phyloP scores from a whole-genome alignment of 2,329 filamentous ascomycete genomes.

The Exophiala phaeomuriformis region DNA sequence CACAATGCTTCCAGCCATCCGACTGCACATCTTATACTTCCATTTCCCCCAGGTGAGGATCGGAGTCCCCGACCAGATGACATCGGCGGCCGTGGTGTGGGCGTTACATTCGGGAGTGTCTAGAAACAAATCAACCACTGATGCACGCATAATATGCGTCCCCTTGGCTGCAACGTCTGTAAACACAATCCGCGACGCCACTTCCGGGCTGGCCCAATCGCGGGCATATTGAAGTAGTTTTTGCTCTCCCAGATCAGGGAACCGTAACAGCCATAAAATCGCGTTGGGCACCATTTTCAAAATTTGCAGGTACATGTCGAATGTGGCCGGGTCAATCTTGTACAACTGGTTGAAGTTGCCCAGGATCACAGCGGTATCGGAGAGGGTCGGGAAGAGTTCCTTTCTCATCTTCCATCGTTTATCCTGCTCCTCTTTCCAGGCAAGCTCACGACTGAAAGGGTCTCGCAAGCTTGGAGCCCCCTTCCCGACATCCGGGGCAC shows the following conservation, averaged over 20 bases:
- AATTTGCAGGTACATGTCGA: conserved; percentile 91
- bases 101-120: conserved; percentile 98
- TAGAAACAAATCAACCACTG: conserved; percentile 88
- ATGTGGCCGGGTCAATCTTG: conserved; percentile 97
- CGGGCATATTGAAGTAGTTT: conserved; percentile 75
- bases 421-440: conserved; percentile 76
- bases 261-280: conserved; percentile 90
- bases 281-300: conserved; percentile 77
- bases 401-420: conserved; percentile 89
- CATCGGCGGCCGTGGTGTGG: conserved; percentile 92
- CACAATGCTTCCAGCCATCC: conserved; percentile 93
- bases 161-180: conserved; percentile 95
- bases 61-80: conserved; percentile 93
- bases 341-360: conserved; percentile 99
- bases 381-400: conserved; percentile 74
- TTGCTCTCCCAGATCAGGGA: conserved; percentile 84
- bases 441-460: conserved; percentile 53
- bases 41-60: conserved; percentile 85
- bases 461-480: conserved; percentile 18
- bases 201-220: conserved; percentile 75
- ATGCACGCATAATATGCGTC: conserved; percentile 83
- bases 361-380: conserved; percentile 79
- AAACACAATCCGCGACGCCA: conserved; percentile 81
- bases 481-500: conserved; percentile 57
- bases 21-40: conserved; percentile 96